Percentiles rank a stretch among this genome's conserved stretches.
Conservation (phyloP, 2,329 filamentous ascomycete genomes). For the Ophiostoma ulmi region DNA sequence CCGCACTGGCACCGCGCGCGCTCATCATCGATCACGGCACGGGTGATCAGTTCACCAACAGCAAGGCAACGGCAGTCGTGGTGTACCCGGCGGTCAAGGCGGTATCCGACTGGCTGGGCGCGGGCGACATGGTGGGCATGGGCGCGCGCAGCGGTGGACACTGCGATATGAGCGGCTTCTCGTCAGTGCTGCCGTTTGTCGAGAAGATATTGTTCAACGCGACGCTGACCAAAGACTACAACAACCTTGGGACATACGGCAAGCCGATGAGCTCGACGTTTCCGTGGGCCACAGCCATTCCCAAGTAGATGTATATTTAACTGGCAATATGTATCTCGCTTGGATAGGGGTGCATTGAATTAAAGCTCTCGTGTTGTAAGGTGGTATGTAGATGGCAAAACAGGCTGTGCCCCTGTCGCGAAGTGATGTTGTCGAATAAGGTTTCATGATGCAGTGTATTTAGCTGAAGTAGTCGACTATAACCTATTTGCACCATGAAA, state of each 20-base stretch:
- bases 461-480: neutral
- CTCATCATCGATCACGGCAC: constrained; percentile 50
- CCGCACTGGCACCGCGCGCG: neutral
- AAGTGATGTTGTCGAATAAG: neutral
- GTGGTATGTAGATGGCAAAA: neutral
- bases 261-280: neutral
- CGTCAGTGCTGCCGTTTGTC: constrained; percentile 45
- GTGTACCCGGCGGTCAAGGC: constrained; percentile 48
- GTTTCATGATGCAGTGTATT: neutral
- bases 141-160: constrained; percentile 44
- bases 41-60: constrained; percentile 45
- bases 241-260: constrained; percentile 25
- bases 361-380: neutral
- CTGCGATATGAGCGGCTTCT: constrained; percentile 46
- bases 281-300: neutral
- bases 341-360: neutral
- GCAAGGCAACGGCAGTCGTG: constrained; percentile 45
- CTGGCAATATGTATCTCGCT: neutral
- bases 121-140: constrained; percentile 45
- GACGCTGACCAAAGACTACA: constrained; percentile 43
- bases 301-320: neutral
- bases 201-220: constrained; percentile 44
- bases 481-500: neutral
- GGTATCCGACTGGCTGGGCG: constrained; percentile 52
- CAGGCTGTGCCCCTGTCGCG: neutral